A percentile compares a stretch with the other conserved stretches of the same genome.
phyloP scores from a whole-genome alignment of 805 yeast genomes.

The Zygosaccharomyces lentus region DNA sequence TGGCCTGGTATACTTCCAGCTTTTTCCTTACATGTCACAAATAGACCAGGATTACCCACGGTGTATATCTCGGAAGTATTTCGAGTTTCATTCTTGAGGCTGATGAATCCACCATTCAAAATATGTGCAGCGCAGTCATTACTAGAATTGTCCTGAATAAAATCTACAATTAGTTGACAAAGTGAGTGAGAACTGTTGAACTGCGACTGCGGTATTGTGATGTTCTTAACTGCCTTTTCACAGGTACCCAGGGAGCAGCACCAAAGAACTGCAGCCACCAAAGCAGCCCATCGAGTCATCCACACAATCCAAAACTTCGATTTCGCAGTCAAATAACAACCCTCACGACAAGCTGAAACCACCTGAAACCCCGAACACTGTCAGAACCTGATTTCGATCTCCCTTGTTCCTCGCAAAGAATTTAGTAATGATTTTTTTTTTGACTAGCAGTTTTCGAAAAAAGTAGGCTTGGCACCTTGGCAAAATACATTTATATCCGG shows the following conservation, averaged over 20 bases:
- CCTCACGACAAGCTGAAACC: neutral
- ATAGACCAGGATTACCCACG: conserved; percentile 20
- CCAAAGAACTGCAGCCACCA: conserved; percentile 1
- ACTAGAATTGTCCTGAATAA: conserved; percentile 10
- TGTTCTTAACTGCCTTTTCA: neutral
- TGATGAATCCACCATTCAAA: conserved; percentile 18
- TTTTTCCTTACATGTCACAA: conserved; percentile 10
- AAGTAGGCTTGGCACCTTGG: conserved; percentile 1
- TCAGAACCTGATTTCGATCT: neutral
- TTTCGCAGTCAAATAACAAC: neutral
- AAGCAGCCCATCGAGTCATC: conserved; percentile 2
- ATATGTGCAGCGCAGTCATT: conserved; percentile 17
- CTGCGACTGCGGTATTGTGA: neutral
- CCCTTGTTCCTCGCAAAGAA: neutral
- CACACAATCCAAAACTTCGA: neutral
- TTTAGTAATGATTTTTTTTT: neutral
- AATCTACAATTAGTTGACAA: conserved; percentile 11
- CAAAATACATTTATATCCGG: neutral
- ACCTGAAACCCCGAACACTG: neutral
- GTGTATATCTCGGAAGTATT: conserved; percentile 10
- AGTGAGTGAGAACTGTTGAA: conserved; percentile 6
- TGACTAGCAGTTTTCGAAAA: neutral
- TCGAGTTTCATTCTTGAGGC: conserved; percentile 4
- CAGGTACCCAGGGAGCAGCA: neutral
- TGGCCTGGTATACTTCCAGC: conserved; percentile 5